Base-by-base conservation (phyloP, 352 stramenopile genomes). In the Globisporangium abappressorium region DNA sequence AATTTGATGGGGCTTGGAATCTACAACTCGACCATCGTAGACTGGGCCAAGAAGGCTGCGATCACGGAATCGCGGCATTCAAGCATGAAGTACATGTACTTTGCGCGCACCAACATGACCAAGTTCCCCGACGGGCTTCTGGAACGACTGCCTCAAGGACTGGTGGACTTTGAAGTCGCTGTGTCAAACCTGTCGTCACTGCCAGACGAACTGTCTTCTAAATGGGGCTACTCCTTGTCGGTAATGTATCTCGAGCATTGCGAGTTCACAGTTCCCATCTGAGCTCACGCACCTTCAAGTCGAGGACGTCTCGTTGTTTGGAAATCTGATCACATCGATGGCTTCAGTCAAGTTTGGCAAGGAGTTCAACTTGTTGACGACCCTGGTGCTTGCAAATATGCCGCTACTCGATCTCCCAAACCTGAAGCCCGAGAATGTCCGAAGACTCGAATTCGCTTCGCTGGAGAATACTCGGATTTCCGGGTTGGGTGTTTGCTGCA, bases 21-120 rank as follows among this genome's bases (percentile, higher is more conserved):
- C 14, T 76, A 66, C 36, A 79, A 76, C 49, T 72, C 66, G 24
- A 76, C 66, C 5, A 69, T 79, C 36, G 22, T 57, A 18, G 18
- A 49, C 14, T 79, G 73, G 73, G 5, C 30, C 12, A 7, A 22
- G 1, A n/a, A 43, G 2, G 69, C 66, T 14, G 63, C 38, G 47
- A 41, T 77, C 12, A 61, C 20, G 14, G 6, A 59, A 3, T 18
- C n/a, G 1, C 8, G 36, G 1, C 56, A 73, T 36, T 30, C 26
- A 22, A 33, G 11, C 20, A 58, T 75, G 12, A 53, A 30, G 20
- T 72, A 56, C 43, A 34, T 68, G 14, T 26, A 26, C 5, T 22
- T 76, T 11, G 58, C 58, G 5, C 34, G 56, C 20, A 51, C 26
- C 58, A 70, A 65, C 54, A 64, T 74, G 56, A 64, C 47, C 18